These are phyloP conservation scores for Epicoccum nigrum DNA, from an alignment of 2,329 filamentous ascomycete genomes.

Conservation along the genomic window DNA sequence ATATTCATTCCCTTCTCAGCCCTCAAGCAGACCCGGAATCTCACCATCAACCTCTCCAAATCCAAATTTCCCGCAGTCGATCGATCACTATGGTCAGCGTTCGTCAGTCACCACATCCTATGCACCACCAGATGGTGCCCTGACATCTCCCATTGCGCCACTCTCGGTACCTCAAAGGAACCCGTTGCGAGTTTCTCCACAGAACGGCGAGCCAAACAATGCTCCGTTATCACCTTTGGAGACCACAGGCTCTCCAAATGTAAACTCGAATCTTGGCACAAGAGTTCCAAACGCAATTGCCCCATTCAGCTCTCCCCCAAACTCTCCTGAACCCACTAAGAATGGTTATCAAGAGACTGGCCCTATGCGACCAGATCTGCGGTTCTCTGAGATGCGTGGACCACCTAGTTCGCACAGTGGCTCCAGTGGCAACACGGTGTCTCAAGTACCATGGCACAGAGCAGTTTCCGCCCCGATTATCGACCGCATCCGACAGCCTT, in stretches of 20 bases:
- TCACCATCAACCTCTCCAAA: slow-evolving; percentile 2
- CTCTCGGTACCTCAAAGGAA: slow-evolving; percentile 19
- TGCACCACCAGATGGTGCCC: slow-evolving; percentile 5
- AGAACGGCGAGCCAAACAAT: neutral
- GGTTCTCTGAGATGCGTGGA: neutral
- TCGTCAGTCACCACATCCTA: slow-evolving; percentile 10
- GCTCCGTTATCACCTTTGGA: neutral
- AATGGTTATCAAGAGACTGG: neutral
- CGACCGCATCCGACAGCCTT: slow-evolving; percentile 16
- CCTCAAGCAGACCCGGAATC: slow-evolving; percentile 1
- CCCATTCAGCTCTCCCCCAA: slow-evolving; percentile 6
- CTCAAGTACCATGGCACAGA: slow-evolving; percentile 3
- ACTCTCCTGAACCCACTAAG: slow-evolving; percentile 1
- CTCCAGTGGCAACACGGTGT: slow-evolving; percentile 13
- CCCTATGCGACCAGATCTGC: neutral
- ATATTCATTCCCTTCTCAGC: slow-evolving; percentile 2
- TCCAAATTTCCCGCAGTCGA: slow-evolving; percentile 2
- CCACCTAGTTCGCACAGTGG: slow-evolving; percentile 9
- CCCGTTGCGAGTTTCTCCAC: slow-evolving; percentile 4
- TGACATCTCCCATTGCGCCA: slow-evolving; percentile 21
- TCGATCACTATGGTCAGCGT: slow-evolving; percentile 2
- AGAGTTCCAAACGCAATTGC: slow-evolving; percentile 5
- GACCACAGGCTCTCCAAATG: neutral
- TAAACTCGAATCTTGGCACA: neutral
- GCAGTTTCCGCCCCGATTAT: slow-evolving; percentile 6